Base-by-base conservation (phyloP, 495 filamentous ascomycete species). In the Chaetomium fimeti region DNA sequence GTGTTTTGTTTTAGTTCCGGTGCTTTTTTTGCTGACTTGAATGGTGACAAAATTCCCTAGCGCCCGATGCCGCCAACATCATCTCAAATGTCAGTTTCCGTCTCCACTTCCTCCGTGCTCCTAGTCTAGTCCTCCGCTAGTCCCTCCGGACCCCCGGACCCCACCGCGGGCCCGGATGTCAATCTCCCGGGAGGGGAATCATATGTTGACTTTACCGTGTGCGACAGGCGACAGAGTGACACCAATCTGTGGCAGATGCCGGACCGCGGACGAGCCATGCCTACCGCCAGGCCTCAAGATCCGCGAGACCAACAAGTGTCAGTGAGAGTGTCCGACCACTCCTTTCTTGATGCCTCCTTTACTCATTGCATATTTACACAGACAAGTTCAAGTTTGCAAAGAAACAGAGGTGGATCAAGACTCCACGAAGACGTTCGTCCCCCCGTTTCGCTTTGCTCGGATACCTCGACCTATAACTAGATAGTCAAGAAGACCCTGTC, bases 61-160 rank as follows among this genome's bases (percentile, higher is more conserved):
- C 67, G 72, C 74, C 62, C 79, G 75, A 22, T 82, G 79, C 61
- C 76, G 79, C 53, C 72, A 78, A 63, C 74, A 78, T 64, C 79
- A 81, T 61, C 69, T 81, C 5, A 79, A 77, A 76, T 82, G 79
- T 80, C 12, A 42, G 71, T 56, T 43, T 43, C 11, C 8, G 24
- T 62, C 59, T 24, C 58, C 43, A 53, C 51, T 22, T 42, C 40
- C 36, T 22, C 45, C 18, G 45, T 20, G 4, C 20, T n/a, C n/a
- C n/a, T n/a, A n/a, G n/a, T n/a, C 45, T 49, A 20, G 8, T n/a
- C 6, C 12, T 11, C 45, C 20, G 18, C 45, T 8, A 1, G n/a
- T 49, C 15, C 43, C 15, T 18, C 20, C 53, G 36, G 40, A 29
- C 13, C 28, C 28, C 40, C 11, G n/a, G 32, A 27, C 27, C 16